These are phyloP conservation scores for Borealophlyctis nickersoniae DNA, from an alignment of 192 early-diverging fungal genomes.

Conservation along the genomic window DNA sequence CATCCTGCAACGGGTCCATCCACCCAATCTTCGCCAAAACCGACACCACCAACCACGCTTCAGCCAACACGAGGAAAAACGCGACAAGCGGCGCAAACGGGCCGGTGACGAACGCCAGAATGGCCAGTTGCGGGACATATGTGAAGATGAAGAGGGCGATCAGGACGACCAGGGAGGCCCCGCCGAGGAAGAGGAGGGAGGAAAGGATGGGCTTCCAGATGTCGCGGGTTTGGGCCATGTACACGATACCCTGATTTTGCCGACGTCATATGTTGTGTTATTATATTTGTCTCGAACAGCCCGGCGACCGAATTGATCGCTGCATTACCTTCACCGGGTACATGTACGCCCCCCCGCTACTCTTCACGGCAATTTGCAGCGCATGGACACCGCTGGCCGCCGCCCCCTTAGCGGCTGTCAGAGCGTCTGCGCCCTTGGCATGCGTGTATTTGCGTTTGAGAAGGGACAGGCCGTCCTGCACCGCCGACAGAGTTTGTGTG, in stretches of 20 bases:
- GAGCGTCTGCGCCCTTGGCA: too few species aligned
- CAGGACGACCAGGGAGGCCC: slow-evolving; percentile 15
- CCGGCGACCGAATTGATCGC: too few species aligned
- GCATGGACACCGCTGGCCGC: too few species aligned
- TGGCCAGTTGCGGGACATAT: slow-evolving; percentile 24
- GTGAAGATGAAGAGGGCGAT: slow-evolving; percentile 20
- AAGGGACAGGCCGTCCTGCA: too few species aligned
- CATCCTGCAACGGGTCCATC: slow-evolving; percentile 21
- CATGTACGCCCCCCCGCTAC: too few species aligned
- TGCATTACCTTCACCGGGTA: too few species aligned
- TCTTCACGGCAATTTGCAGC: too few species aligned
- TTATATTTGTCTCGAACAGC: too few species aligned
- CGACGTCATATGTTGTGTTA: too few species aligned
- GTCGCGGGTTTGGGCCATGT: background rate
- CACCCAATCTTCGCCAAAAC: slow-evolving; percentile 11
- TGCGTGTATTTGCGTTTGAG: too few species aligned
- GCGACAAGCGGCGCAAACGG: slow-evolving; percentile 21
- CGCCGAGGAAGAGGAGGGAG: background rate
- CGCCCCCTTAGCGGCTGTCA: too few species aligned
- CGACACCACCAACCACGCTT: slow-evolving; percentile 21
- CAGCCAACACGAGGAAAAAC: slow-evolving; percentile 23
- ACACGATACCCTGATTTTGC: background rate
- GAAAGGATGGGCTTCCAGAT: background rate
- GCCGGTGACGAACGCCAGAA: slow-evolving; percentile 16
- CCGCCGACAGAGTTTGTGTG: too few species aligned